Evolutionary conservation across 1,284 basidiomycete genomes (phyloP).

Genomic region (Pseudozyma sp.): DNA sequence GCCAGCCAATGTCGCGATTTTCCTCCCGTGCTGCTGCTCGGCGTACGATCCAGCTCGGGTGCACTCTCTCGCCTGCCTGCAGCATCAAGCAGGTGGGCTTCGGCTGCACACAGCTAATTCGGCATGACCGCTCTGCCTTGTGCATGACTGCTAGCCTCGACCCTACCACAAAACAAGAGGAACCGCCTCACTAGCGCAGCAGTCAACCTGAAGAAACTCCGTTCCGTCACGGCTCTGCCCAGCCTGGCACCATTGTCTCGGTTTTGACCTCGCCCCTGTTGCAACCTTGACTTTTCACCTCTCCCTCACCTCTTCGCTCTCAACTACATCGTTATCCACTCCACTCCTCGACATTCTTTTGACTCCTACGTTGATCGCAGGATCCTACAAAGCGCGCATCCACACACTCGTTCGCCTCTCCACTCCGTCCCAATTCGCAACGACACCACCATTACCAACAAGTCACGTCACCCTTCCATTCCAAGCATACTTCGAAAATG

Average conservation of each 20-base stretch:
- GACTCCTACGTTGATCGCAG: slow-evolving; percentile 34
- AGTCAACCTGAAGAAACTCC: too few species aligned
- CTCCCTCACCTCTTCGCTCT: not conserved
- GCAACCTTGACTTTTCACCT: not conserved
- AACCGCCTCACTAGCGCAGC: too few species aligned
- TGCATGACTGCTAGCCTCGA: too few species aligned
- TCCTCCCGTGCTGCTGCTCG: slow-evolving; percentile 5
- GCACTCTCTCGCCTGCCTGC: not conserved
- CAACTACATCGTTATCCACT: not conserved
- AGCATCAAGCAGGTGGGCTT: not conserved
- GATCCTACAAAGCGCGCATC: not conserved
- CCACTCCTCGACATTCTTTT: slow-evolving; percentile 5
- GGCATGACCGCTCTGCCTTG: not conserved
- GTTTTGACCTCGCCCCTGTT: too few species aligned
- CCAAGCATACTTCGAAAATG: slow-evolving; percentile 16
- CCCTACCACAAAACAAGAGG: too few species aligned
- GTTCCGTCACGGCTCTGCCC: too few species aligned
- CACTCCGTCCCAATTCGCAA: not conserved
- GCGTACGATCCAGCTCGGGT: slow-evolving; percentile 10
- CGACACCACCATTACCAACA: slow-evolving; percentile 3
- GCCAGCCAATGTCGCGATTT: slow-evolving; percentile 1
- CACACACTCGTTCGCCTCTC: not conserved
- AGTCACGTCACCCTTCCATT: slow-evolving; percentile 9
- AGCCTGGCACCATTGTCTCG: too few species aligned
- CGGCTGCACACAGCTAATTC: not conserved